Conservation (phyloP, 441 rosid genomes). For the Rhodomyrtus psidioides region DNA sequence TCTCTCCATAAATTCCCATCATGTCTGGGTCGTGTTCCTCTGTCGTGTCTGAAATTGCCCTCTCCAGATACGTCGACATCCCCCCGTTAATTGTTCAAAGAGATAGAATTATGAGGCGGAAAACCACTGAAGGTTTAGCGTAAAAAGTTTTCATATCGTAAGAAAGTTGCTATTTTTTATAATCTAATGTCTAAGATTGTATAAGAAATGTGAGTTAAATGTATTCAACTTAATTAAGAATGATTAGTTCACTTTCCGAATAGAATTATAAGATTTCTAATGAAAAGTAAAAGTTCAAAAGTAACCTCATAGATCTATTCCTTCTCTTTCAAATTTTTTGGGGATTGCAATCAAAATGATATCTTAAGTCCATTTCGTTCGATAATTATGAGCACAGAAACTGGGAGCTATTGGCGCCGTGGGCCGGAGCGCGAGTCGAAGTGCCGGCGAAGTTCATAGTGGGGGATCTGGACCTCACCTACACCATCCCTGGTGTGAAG, state of each 20-base stretch:
- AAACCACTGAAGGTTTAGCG: too few species aligned
- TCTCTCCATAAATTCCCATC: background rate
- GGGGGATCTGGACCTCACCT: conserved; percentile 60
- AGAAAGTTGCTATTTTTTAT: background rate
- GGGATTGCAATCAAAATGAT: background rate
- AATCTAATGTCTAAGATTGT: background rate
- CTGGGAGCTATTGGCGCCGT: conserved; percentile 70
- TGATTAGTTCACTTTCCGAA: background rate
- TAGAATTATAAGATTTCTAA: background rate
- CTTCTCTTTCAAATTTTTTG: background rate
- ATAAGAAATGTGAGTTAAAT: background rate
- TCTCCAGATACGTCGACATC: background rate
- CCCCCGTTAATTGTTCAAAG: background rate
- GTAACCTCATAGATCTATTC: background rate
- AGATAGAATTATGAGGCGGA: too few species aligned
- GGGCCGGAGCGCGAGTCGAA: conserved; percentile 45
- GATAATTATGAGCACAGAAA: conserved; percentile 27
- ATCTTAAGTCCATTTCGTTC: background rate
- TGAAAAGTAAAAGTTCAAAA: background rate
- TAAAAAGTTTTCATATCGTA: background rate
- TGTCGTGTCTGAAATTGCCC: background rate
- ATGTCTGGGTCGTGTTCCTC: background rate
- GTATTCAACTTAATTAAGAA: background rate
- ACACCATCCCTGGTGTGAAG: conserved; percentile 49
- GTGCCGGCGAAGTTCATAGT: conserved; percentile 76